phyloP scores from a whole-genome alignment of 164 flowering plant species.

The Magnolia kwangsiensis region DNA sequence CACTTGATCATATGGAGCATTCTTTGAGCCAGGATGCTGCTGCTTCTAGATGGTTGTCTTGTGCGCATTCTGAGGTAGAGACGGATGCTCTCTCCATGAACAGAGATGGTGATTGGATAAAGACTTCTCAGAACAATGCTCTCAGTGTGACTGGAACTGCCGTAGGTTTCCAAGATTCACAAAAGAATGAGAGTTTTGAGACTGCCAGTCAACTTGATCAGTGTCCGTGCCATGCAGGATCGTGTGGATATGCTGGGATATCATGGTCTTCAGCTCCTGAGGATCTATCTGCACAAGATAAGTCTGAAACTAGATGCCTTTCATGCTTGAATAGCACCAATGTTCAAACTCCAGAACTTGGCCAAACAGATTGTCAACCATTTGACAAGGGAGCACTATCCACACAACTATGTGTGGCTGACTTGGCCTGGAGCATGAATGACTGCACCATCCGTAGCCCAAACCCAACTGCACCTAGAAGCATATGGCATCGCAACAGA shows the following conservation, averaged over 20 bases:
- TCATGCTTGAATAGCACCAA: conserved; percentile 33
- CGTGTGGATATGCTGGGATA: conserved; percentile 16
- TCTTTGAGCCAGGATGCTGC: conserved; percentile 17
- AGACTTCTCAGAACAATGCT: conserved; percentile 14
- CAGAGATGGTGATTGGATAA: conserved; percentile 23
- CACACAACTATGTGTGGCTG: conserved; percentile 27
- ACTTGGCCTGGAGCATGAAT: conserved; percentile 38
- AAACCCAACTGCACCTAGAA: conserved; percentile 67
- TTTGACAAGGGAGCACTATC: conserved; percentile 26
- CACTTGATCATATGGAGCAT: conserved; percentile 13
- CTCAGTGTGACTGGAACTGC: conserved; percentile 26
- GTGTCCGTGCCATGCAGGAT: conserved; percentile 17
- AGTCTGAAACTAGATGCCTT: conserved; percentile 17
- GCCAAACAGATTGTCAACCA: conserved; percentile 26
- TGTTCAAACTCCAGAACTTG: conserved; percentile 42
- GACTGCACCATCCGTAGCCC: conserved; percentile 43
- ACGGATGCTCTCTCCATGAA: conserved; percentile 18
- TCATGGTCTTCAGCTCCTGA: conserved; percentile 18
- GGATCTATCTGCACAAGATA: conserved; percentile 19
- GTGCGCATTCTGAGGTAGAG: conserved; percentile 19
- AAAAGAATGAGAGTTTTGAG: conserved; percentile 14
- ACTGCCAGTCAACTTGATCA: conserved; percentile 15
- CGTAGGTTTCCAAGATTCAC: conserved; percentile 17
- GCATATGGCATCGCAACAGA: conserved; percentile 46
- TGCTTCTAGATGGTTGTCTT: conserved; percentile 19